Base-by-base conservation (phyloP, 1,284 basidiomycete genomes). In the Singerocomus inundabilis region DNA sequence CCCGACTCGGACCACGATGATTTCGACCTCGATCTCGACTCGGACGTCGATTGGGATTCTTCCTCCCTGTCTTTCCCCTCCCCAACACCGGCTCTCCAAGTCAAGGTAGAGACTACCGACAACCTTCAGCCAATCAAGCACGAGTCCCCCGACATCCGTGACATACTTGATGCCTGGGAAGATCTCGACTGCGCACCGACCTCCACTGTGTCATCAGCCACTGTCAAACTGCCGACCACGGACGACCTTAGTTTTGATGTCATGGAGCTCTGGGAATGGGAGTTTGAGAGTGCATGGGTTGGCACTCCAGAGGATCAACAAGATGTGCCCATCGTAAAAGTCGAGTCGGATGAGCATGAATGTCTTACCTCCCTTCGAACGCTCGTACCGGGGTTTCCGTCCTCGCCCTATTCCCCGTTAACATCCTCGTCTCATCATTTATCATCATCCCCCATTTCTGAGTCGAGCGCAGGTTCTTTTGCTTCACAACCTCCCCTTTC, bases 1-100 rank as follows among this genome's bases (percentile, higher is more conserved):
- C 78, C 77, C 2, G 85, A 88, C 55, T 85, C 84, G 2, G 84
- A 86, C 30, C 73, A 72, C 54, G 84, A 86, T 46, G 76, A 77
- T 51, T 72, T 71, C 46, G 73, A 77, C 48, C 31, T 57, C 12
- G 66, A 68, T 25, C 44, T 56, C 4, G 62, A 64, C 33, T 67
- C 66, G 5, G 63, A 72, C 70, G 29, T 77, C 72, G 79, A 75
- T 71, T 39, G 69, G 73, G 57, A 58, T 50, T 43, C 70, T 21
- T 21, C 21, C 11, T 64, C 63, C 18, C 39, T 55, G 24, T 64
- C 57, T 37, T 42, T 45, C 12, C 53, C 61, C 6, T 67, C 66
- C 3, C 64, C 66, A 11, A 44, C 33, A 29, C 35, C 62, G n/a
- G 48, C 34, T 26, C 46, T 51, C 4, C 47, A 38, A 18, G 49